Evolutionary conservation across 2,329 filamentous ascomycete species (phyloP), one percentile per base, ranked within the genome.

Genomic region (Emmonsiellopsis sp.): DNA sequence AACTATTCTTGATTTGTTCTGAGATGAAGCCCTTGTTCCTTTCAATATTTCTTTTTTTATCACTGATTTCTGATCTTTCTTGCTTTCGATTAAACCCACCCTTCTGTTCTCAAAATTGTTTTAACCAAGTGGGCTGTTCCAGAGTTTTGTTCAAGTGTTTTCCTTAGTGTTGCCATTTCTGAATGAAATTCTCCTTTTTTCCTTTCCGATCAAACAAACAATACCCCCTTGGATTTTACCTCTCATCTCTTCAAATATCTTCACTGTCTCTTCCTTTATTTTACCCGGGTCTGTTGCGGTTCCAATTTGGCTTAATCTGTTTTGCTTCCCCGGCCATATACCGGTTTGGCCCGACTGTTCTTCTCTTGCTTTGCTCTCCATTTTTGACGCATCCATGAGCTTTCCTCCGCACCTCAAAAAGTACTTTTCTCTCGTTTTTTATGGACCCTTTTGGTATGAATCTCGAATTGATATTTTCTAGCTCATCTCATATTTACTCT

Each of bases 101-200:
- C 58, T 40, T 32, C 35, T 53, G 51, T 57, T 62, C 15, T 38
- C 44, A 46, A 55, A 52, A 55, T 54, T 59, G 55, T 57, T 57
- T 56, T 61, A 30, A 62, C 62, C 59, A 65, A 66, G 64, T 69
- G 67, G 67, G 67, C 67, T 67, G 61, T 62, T 62, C 41, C 42
- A 45, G 54, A 41, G 47, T 50, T 55, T 54, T 53, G 62, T 62
- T 48, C 50, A 41, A 57, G 47, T 49, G 50, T 54, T 26, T 54
- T 58, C 53, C 52, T 55, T 62, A 66, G 62, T 65, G 65, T 63
- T 67, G 63, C 63, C 62, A 38, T 66, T 70, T 63, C 66, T 64
- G 67, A 72, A 70, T 70, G 67, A 68, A 71, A 68, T 70, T 67
- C 48, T 67, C 65, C 67, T 65, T 67, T 62, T 66, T 67, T 63